These are phyloP conservation scores for Hypericum androsaemum DNA, from an alignment of 345 rosid species.

Conservation along the genomic window DNA sequence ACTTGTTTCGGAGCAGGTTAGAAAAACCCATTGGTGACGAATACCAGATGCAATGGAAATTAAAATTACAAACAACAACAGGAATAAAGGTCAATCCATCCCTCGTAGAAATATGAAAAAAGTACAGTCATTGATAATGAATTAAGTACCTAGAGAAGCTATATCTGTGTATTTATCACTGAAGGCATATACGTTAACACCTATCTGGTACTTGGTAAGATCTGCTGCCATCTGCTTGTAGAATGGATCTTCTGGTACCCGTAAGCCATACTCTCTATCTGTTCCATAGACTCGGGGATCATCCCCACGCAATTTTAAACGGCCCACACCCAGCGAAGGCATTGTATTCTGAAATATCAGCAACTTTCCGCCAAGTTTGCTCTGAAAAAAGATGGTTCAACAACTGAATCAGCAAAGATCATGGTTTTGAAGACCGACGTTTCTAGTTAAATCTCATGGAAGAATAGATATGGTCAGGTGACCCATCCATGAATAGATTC, in stretches of 20 bases:
- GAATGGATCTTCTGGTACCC: constrained; percentile 87
- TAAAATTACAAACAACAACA: too few species aligned
- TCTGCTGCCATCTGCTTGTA: constrained; percentile 99
- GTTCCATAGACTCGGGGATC: constrained; percentile 94
- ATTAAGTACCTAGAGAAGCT: constrained; percentile 72
- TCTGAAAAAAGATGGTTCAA: constrained; percentile 30
- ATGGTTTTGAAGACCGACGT: background rate
- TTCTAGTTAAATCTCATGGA: too few species aligned
- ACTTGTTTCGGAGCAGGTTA: too few species aligned
- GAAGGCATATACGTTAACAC: constrained; percentile 79
- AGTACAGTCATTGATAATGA: background rate
- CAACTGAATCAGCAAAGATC: background rate
- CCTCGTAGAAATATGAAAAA: background rate
- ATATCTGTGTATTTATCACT: constrained; percentile 88
- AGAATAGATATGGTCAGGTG: too few species aligned
- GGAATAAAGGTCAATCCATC: background rate
- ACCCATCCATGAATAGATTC: too few species aligned
- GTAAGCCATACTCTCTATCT: constrained; percentile 72
- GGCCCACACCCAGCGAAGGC: constrained; percentile 94
- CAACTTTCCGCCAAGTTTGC: constrained; percentile 89
- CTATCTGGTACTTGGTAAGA: constrained; percentile 91
- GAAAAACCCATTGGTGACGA: too few species aligned
- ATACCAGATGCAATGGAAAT: too few species aligned
- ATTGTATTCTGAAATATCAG: constrained; percentile 84
- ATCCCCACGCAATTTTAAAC: constrained; percentile 91